phyloP scores from a whole-genome alignment of 1,284 basidiomycete species.

The Trametes polyzona region DNA sequence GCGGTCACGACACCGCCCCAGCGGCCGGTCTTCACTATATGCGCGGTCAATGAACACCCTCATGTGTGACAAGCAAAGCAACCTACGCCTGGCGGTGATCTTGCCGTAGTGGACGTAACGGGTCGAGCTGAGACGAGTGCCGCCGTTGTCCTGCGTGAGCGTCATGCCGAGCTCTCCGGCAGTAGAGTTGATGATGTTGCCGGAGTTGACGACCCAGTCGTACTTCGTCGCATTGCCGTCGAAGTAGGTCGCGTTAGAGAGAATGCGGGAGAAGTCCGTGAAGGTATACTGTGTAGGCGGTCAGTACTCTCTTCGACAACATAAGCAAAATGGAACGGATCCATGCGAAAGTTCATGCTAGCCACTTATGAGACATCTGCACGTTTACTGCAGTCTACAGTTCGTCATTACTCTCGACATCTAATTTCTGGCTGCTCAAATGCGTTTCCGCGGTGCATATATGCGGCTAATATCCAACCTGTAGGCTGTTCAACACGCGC shows the following conservation, averaged over 20 bases:
- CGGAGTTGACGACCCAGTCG: constrained; percentile 75
- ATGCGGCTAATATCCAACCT: too few species aligned
- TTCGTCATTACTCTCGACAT: too few species aligned
- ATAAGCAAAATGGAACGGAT: background rate
- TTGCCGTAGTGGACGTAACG: constrained; percentile 82
- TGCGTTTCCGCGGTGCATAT: too few species aligned
- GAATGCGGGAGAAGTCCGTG: constrained; percentile 65
- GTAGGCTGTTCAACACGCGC: too few species aligned
- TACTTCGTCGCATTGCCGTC: constrained; percentile 76
- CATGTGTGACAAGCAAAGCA: constrained; percentile 1
- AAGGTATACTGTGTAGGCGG: constrained; percentile 56
- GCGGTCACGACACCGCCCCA: constrained; percentile 82
- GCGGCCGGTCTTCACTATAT: constrained; percentile 65
- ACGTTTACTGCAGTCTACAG: too few species aligned
- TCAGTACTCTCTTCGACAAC: background rate
- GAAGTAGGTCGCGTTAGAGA: constrained; percentile 65
- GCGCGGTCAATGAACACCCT: background rate
- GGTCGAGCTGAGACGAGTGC: constrained; percentile 79
- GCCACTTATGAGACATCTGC: too few species aligned
- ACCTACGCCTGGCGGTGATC: constrained; percentile 69
- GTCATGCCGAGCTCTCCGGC: constrained; percentile 66
- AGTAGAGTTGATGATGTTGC: constrained; percentile 65
- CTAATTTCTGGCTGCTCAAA: too few species aligned
- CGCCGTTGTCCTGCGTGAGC: constrained; percentile 70
- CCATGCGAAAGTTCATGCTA: background rate